Conservation (phyloP, 768 basidiomycete species). For the Hypholoma fasciculare region DNA sequence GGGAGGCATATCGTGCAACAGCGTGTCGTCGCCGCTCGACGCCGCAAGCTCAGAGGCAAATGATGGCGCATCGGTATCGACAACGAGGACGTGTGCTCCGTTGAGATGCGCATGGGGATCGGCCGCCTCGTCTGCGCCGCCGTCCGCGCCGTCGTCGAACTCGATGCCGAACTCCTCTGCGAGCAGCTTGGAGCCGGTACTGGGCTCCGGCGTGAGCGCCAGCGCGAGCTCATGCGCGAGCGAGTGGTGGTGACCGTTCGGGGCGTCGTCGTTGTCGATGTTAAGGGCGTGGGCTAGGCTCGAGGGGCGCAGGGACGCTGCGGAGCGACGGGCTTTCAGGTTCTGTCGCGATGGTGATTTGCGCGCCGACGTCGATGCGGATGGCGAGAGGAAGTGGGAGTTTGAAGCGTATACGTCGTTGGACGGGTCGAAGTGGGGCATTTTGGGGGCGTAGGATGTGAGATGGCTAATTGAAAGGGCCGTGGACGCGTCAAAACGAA, state of each 20-base stretch:
- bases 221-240: slow-evolving; percentile 87
- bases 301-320: slow-evolving; percentile 48
- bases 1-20: slow-evolving; percentile 27
- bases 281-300: slow-evolving; percentile 30
- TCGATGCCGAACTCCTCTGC: slow-evolving; percentile 91
- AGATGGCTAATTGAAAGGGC: slow-evolving; percentile 1
- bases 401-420: slow-evolving; percentile 29
- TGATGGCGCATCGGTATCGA: slow-evolving; percentile 31
- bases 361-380: slow-evolving; percentile 22
- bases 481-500: not conserved
- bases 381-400: slow-evolving; percentile 33
- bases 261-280: slow-evolving; percentile 37
- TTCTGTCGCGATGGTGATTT: slow-evolving; percentile 36
- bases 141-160: slow-evolving; percentile 85
- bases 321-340: slow-evolving; percentile 45
- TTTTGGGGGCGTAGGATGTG: slow-evolving; percentile 15
- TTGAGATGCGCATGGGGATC: slow-evolving; percentile 23
- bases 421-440: slow-evolving; percentile 32
- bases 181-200: slow-evolving; percentile 70
- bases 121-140: slow-evolving; percentile 63
- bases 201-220: slow-evolving; percentile 87
- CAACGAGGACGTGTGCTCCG: slow-evolving; percentile 29
- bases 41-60: slow-evolving; percentile 44
- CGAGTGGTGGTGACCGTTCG: slow-evolving; percentile 50
- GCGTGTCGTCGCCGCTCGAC: slow-evolving; percentile 24